Conservation (phyloP, 129 eudicot genomes). For the Helichrysum umbraculigerum region DNA sequence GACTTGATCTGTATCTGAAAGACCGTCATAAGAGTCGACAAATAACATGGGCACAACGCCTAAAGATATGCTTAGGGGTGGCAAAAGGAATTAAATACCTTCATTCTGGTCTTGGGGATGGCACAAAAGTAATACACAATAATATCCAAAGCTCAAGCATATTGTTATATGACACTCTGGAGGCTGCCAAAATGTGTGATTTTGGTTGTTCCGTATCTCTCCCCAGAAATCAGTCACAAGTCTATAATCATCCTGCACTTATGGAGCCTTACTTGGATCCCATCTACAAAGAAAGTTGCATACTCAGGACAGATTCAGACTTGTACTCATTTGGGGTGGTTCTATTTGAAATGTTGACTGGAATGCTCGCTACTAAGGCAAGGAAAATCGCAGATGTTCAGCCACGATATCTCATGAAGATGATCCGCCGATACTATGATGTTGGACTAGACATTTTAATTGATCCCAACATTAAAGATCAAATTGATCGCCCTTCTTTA, state of each 20-base stretch:
- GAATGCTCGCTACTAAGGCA: not conserved
- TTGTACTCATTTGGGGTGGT: slow-evolving; percentile 4
- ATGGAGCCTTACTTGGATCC: no score
- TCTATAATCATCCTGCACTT: no score
- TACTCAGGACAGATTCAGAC: not conserved
- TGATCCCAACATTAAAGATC: not conserved
- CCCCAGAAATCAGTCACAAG: not conserved
- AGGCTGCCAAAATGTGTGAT: not conserved
- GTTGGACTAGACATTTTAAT: not conserved
- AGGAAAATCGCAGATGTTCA: not conserved
- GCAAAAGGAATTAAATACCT: no score
- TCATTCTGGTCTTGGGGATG: no score
- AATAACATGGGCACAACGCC: no score
- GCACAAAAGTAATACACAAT: no score
- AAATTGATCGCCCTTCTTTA: no score
- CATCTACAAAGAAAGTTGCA: not conserved
- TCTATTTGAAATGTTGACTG: not conserved
- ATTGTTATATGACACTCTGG: not conserved
- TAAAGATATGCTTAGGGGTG: no score
- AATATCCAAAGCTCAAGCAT: no score
- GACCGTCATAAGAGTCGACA: no score
- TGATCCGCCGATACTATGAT: not conserved
- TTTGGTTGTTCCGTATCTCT: not conserved
- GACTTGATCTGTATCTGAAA: no score
- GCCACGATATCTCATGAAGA: not conserved